Evolutionary conservation across 306 rosid genomes (phyloP).

Genomic region (Morella rubra): DNA sequence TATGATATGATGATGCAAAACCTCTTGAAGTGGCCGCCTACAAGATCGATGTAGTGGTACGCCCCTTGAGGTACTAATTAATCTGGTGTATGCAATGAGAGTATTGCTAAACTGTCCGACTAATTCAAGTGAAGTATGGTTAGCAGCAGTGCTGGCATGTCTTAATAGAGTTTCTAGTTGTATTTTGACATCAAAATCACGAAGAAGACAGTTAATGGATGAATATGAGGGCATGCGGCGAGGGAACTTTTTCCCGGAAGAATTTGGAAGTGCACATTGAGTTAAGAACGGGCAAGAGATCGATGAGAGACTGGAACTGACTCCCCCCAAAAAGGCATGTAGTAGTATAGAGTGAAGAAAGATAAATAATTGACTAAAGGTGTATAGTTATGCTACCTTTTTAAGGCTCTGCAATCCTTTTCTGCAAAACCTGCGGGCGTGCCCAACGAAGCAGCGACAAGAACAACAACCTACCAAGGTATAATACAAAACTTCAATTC

Average conservation of each 20-base stretch:
- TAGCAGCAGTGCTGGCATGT: neutral
- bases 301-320: neutral
- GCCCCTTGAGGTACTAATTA: neutral
- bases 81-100: neutral
- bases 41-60: too few relatives aligned
- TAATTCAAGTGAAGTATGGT: neutral
- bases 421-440: slow-evolving; percentile 42
- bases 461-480: slow-evolving; percentile 44
- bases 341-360: neutral
- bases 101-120: neutral
- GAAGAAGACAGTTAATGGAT: neutral
- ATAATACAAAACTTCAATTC: slow-evolving; percentile 29
- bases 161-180: neutral
- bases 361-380: neutral
- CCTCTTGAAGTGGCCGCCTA: too few relatives aligned
- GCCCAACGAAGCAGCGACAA: slow-evolving; percentile 48
- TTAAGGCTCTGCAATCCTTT: slow-evolving; percentile 14
- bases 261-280: neutral
- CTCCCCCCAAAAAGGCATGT: neutral
- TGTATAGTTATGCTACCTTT: slow-evolving; percentile 20
- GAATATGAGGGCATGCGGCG: neutral
- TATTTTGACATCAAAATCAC: neutral
- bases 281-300: neutral
- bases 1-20: neutral
- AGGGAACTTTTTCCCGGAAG: neutral